Evolutionary conservation across 176 grass and related monocot genomes (phyloP).

Genomic region (Typha latifolia): DNA sequence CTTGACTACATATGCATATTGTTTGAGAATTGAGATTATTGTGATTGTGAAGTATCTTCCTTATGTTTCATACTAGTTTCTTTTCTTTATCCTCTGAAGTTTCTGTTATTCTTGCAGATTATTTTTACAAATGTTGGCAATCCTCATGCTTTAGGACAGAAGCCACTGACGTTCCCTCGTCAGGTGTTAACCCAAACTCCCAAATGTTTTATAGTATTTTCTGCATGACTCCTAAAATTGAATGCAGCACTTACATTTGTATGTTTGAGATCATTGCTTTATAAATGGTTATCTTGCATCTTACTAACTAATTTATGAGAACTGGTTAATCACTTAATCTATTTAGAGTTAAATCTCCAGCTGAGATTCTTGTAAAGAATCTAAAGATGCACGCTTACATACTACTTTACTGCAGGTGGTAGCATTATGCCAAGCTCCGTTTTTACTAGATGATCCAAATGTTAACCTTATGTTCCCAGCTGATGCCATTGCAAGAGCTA

Average conservation of each 20-base stretch:
- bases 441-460: constrained; percentile 91
- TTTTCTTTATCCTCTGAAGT: background rate
- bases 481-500: constrained; percentile 86
- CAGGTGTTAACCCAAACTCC: constrained; percentile 33
- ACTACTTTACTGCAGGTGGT: constrained; percentile 45
- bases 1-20: background rate
- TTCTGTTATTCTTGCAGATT: constrained; percentile 47
- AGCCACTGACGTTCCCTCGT: constrained; percentile 88
- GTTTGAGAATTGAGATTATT: background rate
- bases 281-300: background rate
- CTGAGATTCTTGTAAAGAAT: background rate
- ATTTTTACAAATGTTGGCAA: constrained; percentile 99
- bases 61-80: background rate
- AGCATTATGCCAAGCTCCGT: constrained; percentile 94
- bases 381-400: background rate
- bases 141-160: constrained; percentile 94
- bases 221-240: too few species aligned
- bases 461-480: constrained; percentile 86
- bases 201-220: background rate
- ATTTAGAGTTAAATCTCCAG: background rate
- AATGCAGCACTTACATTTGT: background rate
- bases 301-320: background rate
- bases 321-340: too few species aligned
- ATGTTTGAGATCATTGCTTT: background rate
- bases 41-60: background rate